These are phyloP conservation scores for Echeveria elegans DNA, from an alignment of 164 flowering plant species.

Conservation along the genomic window DNA sequence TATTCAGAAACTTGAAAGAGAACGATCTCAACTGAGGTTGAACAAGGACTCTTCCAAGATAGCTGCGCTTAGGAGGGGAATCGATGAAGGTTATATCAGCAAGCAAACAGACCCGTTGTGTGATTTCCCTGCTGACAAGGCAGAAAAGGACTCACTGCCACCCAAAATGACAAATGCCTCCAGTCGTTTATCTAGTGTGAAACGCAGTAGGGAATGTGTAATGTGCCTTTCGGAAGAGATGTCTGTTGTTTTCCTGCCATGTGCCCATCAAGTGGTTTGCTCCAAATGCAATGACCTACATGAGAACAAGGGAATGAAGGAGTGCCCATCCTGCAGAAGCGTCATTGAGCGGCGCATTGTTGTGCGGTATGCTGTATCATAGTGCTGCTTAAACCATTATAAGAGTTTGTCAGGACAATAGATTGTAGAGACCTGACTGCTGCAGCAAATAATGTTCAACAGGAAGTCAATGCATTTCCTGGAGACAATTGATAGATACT, in stretches of 20 bases:
- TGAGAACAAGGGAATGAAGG: conserved; percentile 92
- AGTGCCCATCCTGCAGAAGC: conserved; percentile 94
- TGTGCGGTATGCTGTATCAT: conserved; percentile 60
- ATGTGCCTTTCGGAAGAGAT: conserved; percentile 97
- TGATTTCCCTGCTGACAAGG: conserved; percentile 16
- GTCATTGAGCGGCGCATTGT: conserved; percentile 68
- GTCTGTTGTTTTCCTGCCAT: conserved; percentile 92
- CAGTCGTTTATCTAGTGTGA: conserved; percentile 34
- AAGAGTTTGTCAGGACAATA: neutral
- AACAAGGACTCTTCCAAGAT: conserved; percentile 79
- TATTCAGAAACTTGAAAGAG: conserved; percentile 64
- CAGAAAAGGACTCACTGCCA: conserved; percentile 10
- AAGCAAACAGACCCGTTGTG: conserved; percentile 23
- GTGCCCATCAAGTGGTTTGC: conserved; percentile 98
- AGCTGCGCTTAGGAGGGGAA: conserved; percentile 73
- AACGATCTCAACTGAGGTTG: conserved; percentile 65
- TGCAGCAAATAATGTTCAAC: neutral
- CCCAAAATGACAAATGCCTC: conserved; percentile 24
- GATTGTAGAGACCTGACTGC: neutral
- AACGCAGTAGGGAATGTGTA: conserved; percentile 87
- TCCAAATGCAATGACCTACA: conserved; percentile 88
- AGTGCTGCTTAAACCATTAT: neutral
- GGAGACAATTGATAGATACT: neutral
- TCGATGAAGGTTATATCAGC: conserved; percentile 56
- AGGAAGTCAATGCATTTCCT: neutral